Evolutionary conservation across 2,329 filamentous ascomycete species (phyloP), one percentile per base, ranked within the genome.

Genomic region (Huntiella omanensis): DNA sequence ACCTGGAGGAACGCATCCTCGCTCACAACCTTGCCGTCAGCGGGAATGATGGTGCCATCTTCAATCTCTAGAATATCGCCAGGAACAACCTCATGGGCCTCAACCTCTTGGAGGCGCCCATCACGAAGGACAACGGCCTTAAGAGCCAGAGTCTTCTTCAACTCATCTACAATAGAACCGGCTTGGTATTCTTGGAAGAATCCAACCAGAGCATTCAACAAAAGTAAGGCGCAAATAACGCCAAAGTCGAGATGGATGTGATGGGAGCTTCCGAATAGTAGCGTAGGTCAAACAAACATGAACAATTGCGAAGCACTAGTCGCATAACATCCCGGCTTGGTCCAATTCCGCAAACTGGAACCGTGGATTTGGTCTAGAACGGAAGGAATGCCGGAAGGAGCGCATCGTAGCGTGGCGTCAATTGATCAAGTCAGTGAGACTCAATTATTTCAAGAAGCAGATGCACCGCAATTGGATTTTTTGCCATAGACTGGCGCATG

Each of bases 171-270:
- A 53, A 92, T 91, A 47, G 81, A 87, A 59, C 83, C 85, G 51
- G 85, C 85, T 64, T 92, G 83, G 64, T 73, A 92, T 65, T 93
- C 85, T 62, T 93, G 85, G 50, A 87, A 68, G 64, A 92, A 93
- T 65, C 85, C 84, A 52, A 93, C 85, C 53, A 65, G 67, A 36
- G 85, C 85, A 66, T 93, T 93, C 53, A 93, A 80, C 54, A 92
- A 61, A 7, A 93, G 72, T 43, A 92, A 70, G 58, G 67, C 84
- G 62, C 80, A 85, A 55, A 93, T 93, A 58, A 93, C 84, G 70
- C 83, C 85, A 57, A 93, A 88, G 67, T 93, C 85, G 53, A n/a
- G n/a, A n/a, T n/a, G n/a, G n/a, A n/a, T n/a, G n/a, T n/a, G n/a
- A n/a, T n/a, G n/a, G n/a, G n/a, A n/a, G n/a, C n/a, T n/a, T n/a